Base-by-base conservation (phyloP, 495 filamentous ascomycete species). In the Mycothermus thermophilus region DNA sequence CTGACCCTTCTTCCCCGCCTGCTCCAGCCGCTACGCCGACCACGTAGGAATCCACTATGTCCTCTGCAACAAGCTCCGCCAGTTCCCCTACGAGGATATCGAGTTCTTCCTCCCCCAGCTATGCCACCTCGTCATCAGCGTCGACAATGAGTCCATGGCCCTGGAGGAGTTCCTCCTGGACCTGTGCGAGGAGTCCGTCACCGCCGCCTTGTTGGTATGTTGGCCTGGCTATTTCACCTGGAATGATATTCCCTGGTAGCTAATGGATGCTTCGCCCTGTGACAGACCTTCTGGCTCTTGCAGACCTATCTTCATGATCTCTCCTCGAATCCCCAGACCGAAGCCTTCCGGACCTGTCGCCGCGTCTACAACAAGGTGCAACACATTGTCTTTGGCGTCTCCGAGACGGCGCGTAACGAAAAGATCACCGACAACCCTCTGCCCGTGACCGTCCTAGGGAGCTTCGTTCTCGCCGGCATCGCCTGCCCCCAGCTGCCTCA, bases 131-230 rank as follows among this genome's bases (percentile, higher is more conserved):
- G 66, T 81, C 45, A 73, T 84, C 41, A 80, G 75, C 57, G 68
- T 82, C 55, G 74, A 83, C 58, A 82, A 83, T 60, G 80, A 84
- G 61, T 83, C 79, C 32, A 83, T 84, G 75, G 79, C 79, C 15
- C 54, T 84, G 56, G 79, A 84, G 56, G 79, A 84, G 52, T 84
- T 83, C 47, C 71, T 84, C 46, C 61, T 83, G 44, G 79, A 84
- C 53, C 60, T 84, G 18, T 84, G 79, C 55, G 77, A 84, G 51
- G 77, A 82, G 58, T 82, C 78, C 6, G 79, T 81, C 40, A 82
- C 78, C 45, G 78, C 75, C 28, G 80, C 79, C 30, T 57, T 84
- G 41, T 63, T 83, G 62, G 79, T 83, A 56, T 47, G 73, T n/a
- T n/a, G n/a, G n/a, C n/a, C n/a, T n/a, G n/a, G n/a, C n/a, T n/a